Conservation (phyloP, 768 basidiomycete species). For the Auricularia heimuer region DNA sequence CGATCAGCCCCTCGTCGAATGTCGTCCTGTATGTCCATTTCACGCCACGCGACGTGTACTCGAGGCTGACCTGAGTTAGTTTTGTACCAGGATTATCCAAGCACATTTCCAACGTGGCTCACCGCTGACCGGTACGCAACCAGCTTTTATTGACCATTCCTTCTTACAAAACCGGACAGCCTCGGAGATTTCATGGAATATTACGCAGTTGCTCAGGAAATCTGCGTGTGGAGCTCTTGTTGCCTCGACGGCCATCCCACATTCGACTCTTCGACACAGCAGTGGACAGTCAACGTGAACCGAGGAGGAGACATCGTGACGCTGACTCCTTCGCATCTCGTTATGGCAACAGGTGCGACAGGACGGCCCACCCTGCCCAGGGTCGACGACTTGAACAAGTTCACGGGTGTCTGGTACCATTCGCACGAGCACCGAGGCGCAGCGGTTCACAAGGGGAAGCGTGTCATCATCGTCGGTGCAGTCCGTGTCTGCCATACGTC, state of each 20-base stretch:
- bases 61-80: slow-evolving; percentile 17
- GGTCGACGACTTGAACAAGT: slow-evolving; percentile 17
- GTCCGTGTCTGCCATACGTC: slow-evolving; percentile 6
- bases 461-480: slow-evolving; percentile 32
- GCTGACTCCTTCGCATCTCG: slow-evolving; percentile 30
- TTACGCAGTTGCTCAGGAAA: slow-evolving; percentile 31
- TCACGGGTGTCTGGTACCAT: slow-evolving; percentile 17
- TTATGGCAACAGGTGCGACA: slow-evolving; percentile 29
- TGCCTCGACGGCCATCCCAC: slow-evolving; percentile 21
- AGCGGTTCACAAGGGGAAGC: slow-evolving; percentile 21
- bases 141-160: neutral
- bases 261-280: slow-evolving; percentile 23
- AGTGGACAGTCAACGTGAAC: slow-evolving; percentile 28
- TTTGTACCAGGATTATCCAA: slow-evolving; percentile 30
- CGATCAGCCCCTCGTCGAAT: slow-evolving; percentile 1
- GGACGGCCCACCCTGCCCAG: slow-evolving; percentile 27
- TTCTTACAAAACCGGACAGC: slow-evolving; percentile 13
- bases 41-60: too few relatives aligned
- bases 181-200: slow-evolving; percentile 36
- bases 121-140: slow-evolving; percentile 19
- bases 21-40: neutral
- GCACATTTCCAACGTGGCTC: slow-evolving; percentile 32
- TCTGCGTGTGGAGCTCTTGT: slow-evolving; percentile 34
- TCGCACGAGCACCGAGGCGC: neutral
- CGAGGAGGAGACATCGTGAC: slow-evolving; percentile 20